phyloP scores from a whole-genome alignment of 768 basidiomycete species.

The Podaxis pistillaris region DNA sequence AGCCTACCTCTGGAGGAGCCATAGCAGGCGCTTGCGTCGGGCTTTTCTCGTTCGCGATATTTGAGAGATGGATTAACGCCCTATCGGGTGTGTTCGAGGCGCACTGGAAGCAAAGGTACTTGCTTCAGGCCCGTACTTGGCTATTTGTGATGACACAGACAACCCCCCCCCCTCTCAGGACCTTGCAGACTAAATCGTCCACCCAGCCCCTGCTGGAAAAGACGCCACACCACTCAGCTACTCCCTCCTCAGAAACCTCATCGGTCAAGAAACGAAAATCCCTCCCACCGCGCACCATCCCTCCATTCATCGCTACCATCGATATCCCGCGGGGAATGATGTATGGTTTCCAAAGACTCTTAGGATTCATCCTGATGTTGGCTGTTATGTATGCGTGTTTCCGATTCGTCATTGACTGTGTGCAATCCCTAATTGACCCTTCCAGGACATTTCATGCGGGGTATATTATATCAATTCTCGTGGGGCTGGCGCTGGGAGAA shows the following conservation, averaged over 20 bases:
- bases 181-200: background rate
- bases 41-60: conserved; percentile 61
- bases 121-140: background rate
- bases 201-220: conserved; percentile 1
- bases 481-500: conserved; percentile 77
- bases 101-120: conserved; percentile 60
- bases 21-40: conserved; percentile 76
- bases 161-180: background rate
- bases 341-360: conserved; percentile 57
- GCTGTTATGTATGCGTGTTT: conserved; percentile 65
- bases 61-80: conserved; percentile 70
- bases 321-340: conserved; percentile 72
- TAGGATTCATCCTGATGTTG: conserved; percentile 77
- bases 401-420: background rate
- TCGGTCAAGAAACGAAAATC: conserved; percentile 2
- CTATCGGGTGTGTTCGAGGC: conserved; percentile 49
- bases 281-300: conserved; percentile 33
- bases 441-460: conserved; percentile 81
- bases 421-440: background rate
- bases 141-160: background rate
- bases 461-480: conserved; percentile 69
- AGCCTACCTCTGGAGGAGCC: conserved; percentile 65
- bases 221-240: background rate
- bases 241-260: background rate
- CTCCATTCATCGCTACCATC: conserved; percentile 65